Conservation (phyloP, 345 rosid species). For the Sisymbrium irio region DNA sequence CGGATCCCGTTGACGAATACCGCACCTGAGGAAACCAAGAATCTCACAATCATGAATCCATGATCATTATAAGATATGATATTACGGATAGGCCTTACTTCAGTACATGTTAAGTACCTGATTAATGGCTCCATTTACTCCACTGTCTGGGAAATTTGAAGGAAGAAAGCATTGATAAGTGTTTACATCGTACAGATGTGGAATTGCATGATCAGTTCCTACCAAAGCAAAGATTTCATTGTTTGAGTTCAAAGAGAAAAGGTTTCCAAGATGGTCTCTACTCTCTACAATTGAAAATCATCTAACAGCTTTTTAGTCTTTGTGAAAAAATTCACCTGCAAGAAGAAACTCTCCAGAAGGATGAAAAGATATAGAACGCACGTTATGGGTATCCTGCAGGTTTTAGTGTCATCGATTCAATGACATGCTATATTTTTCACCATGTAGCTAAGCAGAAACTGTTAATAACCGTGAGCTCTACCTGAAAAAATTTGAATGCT, state of each 20-base stretch:
- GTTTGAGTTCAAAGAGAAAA: background rate
- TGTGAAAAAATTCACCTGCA: conserved; percentile 46
- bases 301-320: background rate
- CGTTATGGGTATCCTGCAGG: conserved; percentile 77
- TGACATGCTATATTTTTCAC: background rate
- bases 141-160: conserved; percentile 53
- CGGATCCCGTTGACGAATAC: conserved; percentile 72
- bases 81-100: background rate
- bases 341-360: conserved; percentile 82
- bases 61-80: background rate
- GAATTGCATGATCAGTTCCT: conserved; percentile 84
- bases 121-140: conserved; percentile 71
- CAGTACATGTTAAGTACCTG: conserved; percentile 48
- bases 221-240: conserved; percentile 18
- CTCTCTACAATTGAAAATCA: background rate
- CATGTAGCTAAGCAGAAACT: background rate
- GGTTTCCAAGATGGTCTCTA: background rate
- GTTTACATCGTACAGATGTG: conserved; percentile 81
- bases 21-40: conserved; percentile 58
- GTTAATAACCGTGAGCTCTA: conserved; percentile 27
- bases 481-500: conserved; percentile 87
- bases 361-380: conserved; percentile 78
- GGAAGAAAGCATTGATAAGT: conserved; percentile 72
- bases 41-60: conserved; percentile 3
- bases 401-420: background rate